phyloP scores from a whole-genome alignment of 495 filamentous ascomycete species.

The Bathelium albidoporum region DNA sequence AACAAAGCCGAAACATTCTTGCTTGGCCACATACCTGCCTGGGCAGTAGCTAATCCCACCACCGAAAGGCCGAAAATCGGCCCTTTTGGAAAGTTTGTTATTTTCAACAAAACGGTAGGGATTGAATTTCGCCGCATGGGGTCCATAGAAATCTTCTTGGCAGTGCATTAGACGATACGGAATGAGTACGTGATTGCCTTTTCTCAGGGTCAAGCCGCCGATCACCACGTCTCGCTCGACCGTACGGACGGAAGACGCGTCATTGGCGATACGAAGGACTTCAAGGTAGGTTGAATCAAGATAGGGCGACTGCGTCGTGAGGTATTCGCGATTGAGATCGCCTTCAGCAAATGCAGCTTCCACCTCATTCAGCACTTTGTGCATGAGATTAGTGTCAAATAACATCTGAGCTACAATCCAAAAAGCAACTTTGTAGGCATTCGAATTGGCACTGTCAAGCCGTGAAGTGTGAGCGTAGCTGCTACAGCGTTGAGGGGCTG shows the following conservation, averaged over 20 bases:
- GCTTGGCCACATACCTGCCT: slow-evolving; percentile 22
- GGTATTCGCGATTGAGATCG: background rate
- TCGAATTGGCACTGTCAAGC: slow-evolving; percentile 10
- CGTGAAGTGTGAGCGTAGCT: slow-evolving; percentile 1
- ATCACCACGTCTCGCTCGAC: background rate
- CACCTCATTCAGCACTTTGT: background rate
- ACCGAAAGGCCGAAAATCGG: slow-evolving; percentile 26
- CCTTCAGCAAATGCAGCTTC: background rate
- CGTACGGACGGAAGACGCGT: background rate
- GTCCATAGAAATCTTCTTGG: background rate
- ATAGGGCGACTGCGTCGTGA: background rate
- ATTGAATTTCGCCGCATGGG: background rate
- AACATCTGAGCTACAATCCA: slow-evolving; percentile 23
- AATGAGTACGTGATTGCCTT: background rate
- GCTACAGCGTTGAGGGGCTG: background rate
- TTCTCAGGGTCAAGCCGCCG: background rate
- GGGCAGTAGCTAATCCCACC: slow-evolving; percentile 27
- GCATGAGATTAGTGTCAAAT: background rate
- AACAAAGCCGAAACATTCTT: slow-evolving; percentile 19
- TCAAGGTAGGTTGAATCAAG: background rate
- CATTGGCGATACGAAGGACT: background rate
- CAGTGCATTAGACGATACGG: background rate
- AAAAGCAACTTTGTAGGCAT: slow-evolving; percentile 24
- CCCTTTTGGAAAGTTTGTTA: slow-evolving; percentile 7
- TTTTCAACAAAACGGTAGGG: slow-evolving; percentile 14